Conservation (phyloP, 371 early-diverging fungal species). For the Mucor irregularis region DNA sequence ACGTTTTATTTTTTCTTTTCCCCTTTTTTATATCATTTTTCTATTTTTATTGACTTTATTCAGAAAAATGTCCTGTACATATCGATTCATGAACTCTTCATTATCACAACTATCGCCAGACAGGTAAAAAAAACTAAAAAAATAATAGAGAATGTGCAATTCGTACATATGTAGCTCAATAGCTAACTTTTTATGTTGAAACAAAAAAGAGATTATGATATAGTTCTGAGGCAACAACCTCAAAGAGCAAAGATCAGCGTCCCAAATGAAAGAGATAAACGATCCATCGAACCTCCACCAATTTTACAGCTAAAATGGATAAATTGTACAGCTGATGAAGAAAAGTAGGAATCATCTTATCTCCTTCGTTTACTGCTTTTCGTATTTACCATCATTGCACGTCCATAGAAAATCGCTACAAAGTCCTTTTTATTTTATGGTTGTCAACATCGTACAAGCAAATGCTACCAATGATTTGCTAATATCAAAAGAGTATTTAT, state of each 20-base stretch:
- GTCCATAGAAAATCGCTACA: conserved; percentile 46
- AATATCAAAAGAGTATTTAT: conserved; percentile 32
- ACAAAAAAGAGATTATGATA: conserved; percentile 1
- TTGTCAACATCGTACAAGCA: conserved; percentile 37
- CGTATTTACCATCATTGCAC: background rate
- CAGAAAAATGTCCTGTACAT: conserved; percentile 5
- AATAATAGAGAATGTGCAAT: background rate
- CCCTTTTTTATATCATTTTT: conserved; percentile 6
- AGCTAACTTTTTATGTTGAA: background rate
- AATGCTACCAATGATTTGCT: conserved; percentile 13
- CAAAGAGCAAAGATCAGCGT: conserved; percentile 21
- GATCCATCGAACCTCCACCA: conserved; percentile 52
- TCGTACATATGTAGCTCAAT: background rate
- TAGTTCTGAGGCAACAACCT: conserved; percentile 23
- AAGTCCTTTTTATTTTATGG: conserved; percentile 49
- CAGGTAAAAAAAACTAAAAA: background rate
- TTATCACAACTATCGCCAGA: background rate
- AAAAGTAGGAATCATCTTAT: conserved; percentile 33
- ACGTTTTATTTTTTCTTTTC: background rate
- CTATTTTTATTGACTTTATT: background rate
- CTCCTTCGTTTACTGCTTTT: conserved; percentile 2
- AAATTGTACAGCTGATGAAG: conserved; percentile 31
- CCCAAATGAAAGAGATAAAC: conserved; percentile 28
- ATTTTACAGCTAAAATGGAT: conserved; percentile 43
- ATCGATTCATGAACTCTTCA: conserved; percentile 7